phyloP scores from a whole-genome alignment of 768 basidiomycete genomes.

The Ramaria rubella region DNA sequence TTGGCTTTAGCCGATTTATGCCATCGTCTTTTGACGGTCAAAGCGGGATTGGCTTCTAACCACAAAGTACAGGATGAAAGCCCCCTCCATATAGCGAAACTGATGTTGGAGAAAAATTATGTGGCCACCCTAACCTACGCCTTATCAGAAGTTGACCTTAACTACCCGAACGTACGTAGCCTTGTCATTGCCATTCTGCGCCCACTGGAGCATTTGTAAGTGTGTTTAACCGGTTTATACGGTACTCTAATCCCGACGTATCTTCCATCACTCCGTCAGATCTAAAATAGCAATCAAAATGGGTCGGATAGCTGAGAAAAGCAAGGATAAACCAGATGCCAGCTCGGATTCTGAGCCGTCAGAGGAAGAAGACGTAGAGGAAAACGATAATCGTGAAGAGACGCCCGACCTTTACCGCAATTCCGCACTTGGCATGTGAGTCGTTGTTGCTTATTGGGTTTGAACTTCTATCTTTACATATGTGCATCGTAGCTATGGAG shows the following conservation, averaged over 20 bases:
- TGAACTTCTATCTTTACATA: conserved; percentile 1
- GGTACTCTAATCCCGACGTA: conserved; percentile 4
- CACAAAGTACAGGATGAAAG: conserved; percentile 58
- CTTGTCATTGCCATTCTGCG: conserved; percentile 83
- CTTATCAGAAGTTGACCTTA: conserved; percentile 88
- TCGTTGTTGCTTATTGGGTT: conserved; percentile 11
- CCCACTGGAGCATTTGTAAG: conserved; percentile 86
- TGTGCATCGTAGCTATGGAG: conserved; percentile 49
- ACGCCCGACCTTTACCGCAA: conserved; percentile 93
- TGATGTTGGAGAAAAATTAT: conserved; percentile 98
- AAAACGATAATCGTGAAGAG: conserved; percentile 57
- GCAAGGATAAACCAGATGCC: conserved; percentile 51
- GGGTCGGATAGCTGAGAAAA: conserved; percentile 70
- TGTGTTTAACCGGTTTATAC: conserved; percentile 11
- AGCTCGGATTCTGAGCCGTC: conserved; percentile 42
- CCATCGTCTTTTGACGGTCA: conserved; percentile 78
- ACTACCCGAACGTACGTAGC: conserved; percentile 84
- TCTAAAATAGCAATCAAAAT: conserved; percentile 98
- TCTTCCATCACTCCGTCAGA: conserved; percentile 32
- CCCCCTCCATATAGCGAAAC: conserved; percentile 90
- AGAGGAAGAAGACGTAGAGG: conserved; percentile 55
- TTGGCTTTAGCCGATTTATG: conserved; percentile 84
- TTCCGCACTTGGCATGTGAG: conserved; percentile 90
- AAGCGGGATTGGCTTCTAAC: conserved; percentile 28
- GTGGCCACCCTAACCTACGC: conserved; percentile 84